Percentiles rank a stretch among this genome's conserved stretches.
phyloP scores from a whole-genome alignment of 208 protist genomes.

The Novymonas esmeraldas region DNA sequence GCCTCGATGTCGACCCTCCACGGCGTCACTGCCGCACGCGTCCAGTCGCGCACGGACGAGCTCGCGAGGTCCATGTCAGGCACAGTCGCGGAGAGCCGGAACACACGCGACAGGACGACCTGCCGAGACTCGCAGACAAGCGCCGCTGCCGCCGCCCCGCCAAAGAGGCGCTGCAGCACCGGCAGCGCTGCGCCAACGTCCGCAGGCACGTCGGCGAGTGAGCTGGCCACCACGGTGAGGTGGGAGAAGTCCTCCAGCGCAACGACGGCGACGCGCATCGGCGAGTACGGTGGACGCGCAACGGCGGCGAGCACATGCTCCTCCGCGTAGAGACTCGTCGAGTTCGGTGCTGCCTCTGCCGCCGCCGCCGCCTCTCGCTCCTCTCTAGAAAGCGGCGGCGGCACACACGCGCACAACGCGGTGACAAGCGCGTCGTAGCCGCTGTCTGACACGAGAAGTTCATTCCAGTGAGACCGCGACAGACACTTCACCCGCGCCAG shows the following conservation, averaged over 20 bases:
- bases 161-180: conserved; percentile 12
- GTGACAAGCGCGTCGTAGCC: conserved; percentile 8
- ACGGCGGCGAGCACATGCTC: conserved; percentile 3
- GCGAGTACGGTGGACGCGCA: conserved; percentile 6
- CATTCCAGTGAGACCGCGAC: conserved; percentile 14
- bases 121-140: conserved; percentile 9
- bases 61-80: not conserved
- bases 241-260: conserved; percentile 12
- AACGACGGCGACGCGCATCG: conserved; percentile 11
- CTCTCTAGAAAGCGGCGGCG: conserved; percentile 8
- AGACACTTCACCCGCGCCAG: conserved; percentile 30
- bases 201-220: conserved; percentile 1
- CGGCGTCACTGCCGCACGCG: not conserved
- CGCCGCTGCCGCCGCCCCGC: conserved; percentile 3
- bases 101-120: conserved; percentile 14
- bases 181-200: not conserved
- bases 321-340: too few relatives aligned
- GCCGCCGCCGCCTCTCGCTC: conserved; percentile 8
- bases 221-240: conserved; percentile 5
- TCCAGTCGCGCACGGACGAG: conserved; percentile 12
- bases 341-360: not conserved
- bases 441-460: conserved; percentile 7
- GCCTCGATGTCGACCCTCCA: conserved; percentile 5
- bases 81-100: conserved; percentile 6
- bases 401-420: conserved; percentile 1